phyloP scores from a whole-genome alignment of 805 yeast genomes.

The Grigorovia humatica region DNA sequence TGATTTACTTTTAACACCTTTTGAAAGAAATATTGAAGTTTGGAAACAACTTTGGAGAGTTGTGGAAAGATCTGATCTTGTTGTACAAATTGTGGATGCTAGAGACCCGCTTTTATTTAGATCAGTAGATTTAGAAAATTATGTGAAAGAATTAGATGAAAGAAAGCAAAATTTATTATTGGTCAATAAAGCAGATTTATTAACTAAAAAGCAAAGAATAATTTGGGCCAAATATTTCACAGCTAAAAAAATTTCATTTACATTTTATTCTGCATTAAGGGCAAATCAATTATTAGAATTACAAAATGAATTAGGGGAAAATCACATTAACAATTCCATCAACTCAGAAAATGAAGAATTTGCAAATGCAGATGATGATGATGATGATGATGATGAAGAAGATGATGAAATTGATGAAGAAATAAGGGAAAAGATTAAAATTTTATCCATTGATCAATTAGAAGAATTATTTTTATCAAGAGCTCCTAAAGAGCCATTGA shows the following conservation, averaged over 20 bases:
- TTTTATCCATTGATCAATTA: constrained; percentile 73
- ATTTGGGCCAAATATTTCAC: constrained; percentile 83
- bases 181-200: constrained; percentile 88
- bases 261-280: constrained; percentile 84
- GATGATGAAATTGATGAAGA: constrained; percentile 27
- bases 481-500: constrained; percentile 57
- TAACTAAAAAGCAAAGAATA: constrained; percentile 65
- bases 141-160: constrained; percentile 69
- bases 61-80: constrained; percentile 83
- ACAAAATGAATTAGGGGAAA: constrained; percentile 34
- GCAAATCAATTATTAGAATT: constrained; percentile 69
- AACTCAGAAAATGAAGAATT: constrained; percentile 10
- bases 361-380: constrained; percentile 18
- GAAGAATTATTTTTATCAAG: constrained; percentile 66
- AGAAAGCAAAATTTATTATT: constrained; percentile 69
- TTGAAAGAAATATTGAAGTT: constrained; percentile 92
- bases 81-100: constrained; percentile 96
- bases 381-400: constrained; percentile 19
- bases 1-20: constrained; percentile 84
- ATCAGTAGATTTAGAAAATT: constrained; percentile 75
- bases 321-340: constrained; percentile 9
- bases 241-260: constrained; percentile 59
- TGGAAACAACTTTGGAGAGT: constrained; percentile 99
- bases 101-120: constrained; percentile 86
- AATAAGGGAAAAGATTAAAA: constrained; percentile 44